Percentiles rank a stretch among this genome's conserved stretches.
Conservation (phyloP, 805 yeast genomes). For the Pichia paraexigua region DNA sequence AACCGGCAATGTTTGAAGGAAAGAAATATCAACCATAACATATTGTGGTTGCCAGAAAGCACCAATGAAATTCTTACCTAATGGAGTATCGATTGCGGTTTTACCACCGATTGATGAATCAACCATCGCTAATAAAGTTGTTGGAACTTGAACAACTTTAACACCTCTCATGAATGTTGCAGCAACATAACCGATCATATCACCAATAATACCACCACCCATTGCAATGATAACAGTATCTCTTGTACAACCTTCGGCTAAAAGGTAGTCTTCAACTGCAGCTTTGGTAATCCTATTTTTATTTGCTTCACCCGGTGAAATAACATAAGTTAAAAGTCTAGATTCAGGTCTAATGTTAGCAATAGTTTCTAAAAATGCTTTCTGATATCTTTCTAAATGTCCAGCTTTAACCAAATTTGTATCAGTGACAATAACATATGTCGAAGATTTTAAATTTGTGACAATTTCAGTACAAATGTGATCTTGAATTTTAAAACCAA, state of each 20-base stretch:
- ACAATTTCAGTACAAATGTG: constrained; percentile 68
- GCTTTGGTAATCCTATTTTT: constrained; percentile 88
- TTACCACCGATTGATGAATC: constrained; percentile 98
- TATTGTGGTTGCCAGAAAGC: constrained; percentile 95
- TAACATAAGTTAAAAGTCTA: constrained; percentile 63
- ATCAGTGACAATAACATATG: constrained; percentile 89
- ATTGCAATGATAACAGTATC: constrained; percentile 91
- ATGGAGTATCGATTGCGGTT: constrained; percentile 94
- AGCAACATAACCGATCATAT: constrained; percentile 98
- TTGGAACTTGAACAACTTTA: constrained; percentile 87
- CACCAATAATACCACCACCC: constrained; percentile 99
- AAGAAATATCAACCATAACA: constrained; percentile 80
- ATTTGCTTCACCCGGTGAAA: constrained; percentile 90
- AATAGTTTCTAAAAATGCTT: constrained; percentile 35
- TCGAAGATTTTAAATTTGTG: constrained; percentile 62
- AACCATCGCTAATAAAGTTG: constrained; percentile 92
- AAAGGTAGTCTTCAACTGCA: constrained; percentile 81
- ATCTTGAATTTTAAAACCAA: constrained; percentile 73
- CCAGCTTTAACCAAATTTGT: constrained; percentile 64
- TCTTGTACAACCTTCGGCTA: constrained; percentile 82
- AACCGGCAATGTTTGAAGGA: constrained; percentile 80
- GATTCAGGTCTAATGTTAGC: constrained; percentile 38
- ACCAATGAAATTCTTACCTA: constrained; percentile 93
- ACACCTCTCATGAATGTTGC: constrained; percentile 99
- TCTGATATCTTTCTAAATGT: constrained; percentile 42